Evolutionary conservation across 805 yeast species (phyloP).

Genomic region (Hanseniaspora osmophila): DNA sequence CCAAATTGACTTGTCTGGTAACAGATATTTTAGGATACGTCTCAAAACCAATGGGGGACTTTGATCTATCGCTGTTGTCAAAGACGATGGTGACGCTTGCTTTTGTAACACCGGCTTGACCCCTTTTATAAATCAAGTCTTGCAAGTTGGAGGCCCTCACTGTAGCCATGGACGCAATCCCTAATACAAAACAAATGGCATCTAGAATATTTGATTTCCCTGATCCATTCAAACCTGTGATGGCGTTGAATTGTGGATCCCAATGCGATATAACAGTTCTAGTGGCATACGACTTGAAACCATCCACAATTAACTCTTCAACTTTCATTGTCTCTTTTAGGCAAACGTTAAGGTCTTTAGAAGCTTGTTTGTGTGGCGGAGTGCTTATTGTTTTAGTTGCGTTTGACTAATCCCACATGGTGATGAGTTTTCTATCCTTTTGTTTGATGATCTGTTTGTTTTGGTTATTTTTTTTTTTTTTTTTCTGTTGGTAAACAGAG

Average conservation of each 20-base stretch:
- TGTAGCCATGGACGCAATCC: constrained; percentile 86
- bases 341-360: neutral
- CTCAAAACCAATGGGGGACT: constrained; percentile 81
- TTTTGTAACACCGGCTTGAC: constrained; percentile 95
- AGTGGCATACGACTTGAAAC: constrained; percentile 93
- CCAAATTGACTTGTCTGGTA: constrained; percentile 79
- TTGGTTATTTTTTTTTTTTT: too few relatives aligned
- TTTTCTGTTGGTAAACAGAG: too few relatives aligned
- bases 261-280: constrained; percentile 90
- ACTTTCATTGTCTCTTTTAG: constrained; percentile 46
- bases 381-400: neutral
- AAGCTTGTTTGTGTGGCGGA: neutral
- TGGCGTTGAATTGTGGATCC: constrained; percentile 95
- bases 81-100: constrained; percentile 95
- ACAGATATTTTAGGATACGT: constrained; percentile 67
- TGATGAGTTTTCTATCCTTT: too few relatives aligned
- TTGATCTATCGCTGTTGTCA: constrained; percentile 63
- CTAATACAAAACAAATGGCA: constrained; percentile 96
- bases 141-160: constrained; percentile 88
- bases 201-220: constrained; percentile 94
- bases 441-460: too few relatives aligned
- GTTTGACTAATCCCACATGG: neutral
- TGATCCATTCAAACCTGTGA: constrained; percentile 93
- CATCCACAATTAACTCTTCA: constrained; percentile 93
- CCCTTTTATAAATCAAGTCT: constrained; percentile 89